Evolutionary conservation across 129 eudicot genomes (phyloP).

Genomic region (Centella asiatica): DNA sequence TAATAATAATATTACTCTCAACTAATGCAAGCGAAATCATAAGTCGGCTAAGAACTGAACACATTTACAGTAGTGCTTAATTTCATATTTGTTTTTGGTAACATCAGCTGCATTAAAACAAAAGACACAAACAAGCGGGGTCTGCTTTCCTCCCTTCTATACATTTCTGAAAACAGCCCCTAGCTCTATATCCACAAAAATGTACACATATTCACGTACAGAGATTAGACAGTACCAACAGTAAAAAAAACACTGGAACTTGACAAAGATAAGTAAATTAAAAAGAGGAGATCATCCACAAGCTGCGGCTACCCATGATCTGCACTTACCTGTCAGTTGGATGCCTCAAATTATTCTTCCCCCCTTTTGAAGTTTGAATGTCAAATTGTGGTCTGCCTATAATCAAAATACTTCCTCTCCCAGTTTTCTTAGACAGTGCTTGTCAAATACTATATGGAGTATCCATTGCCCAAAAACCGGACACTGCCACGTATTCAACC

Average conservation of each 20-base stretch:
- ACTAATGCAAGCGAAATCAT: too few species aligned
- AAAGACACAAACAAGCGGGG: background rate
- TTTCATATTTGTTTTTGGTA: too few species aligned
- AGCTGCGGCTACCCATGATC: background rate
- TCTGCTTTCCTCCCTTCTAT: conserved; percentile 33
- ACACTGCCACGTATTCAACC: conserved; percentile 3
- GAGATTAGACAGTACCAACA: conserved; percentile 4
- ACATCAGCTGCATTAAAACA: too few species aligned
- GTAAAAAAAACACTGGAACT: background rate
- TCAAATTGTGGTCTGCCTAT: conserved; percentile 17
- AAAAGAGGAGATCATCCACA: background rate
- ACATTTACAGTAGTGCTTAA: too few species aligned
- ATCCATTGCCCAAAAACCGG: conserved; percentile 20
- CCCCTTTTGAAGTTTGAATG: conserved; percentile 15
- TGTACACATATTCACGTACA: conserved; percentile 15
- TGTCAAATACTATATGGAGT: background rate
- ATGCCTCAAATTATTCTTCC: conserved; percentile 5
- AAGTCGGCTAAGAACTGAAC: too few species aligned
- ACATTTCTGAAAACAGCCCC: conserved; percentile 52
- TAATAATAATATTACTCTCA: too few species aligned
- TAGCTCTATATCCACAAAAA: conserved; percentile 14
- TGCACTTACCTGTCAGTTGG: background rate
- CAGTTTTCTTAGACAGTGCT: background rate
- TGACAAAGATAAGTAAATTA: conserved; percentile 5
- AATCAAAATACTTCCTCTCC: conserved; percentile 20